Percentiles rank a stretch among this genome's conserved stretches.
Evolutionary conservation across 352 stramenopile species (phyloP).

Genomic region (Labyrinthula sp.): DNA sequence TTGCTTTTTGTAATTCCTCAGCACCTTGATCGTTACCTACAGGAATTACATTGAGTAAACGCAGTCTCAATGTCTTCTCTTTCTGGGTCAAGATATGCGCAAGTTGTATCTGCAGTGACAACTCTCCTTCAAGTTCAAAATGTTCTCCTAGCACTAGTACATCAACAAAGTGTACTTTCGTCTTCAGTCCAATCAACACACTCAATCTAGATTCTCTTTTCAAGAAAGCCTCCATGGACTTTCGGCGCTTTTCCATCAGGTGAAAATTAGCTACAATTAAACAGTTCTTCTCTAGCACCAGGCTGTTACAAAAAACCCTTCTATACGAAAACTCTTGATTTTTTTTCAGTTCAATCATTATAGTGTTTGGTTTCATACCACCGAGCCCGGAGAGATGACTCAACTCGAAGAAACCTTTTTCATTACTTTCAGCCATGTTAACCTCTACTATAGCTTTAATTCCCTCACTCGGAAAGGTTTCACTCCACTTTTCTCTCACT

Average conservation of each 20-base stretch:
- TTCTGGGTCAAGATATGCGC: slow-evolving; percentile 11
- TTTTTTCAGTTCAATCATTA: neutral
- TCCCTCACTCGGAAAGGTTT: slow-evolving; percentile 21
- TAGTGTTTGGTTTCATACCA: slow-evolving; percentile 47
- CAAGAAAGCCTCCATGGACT: neutral
- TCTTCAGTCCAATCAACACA: slow-evolving; percentile 7
- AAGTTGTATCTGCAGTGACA: slow-evolving; percentile 19
- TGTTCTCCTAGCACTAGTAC: slow-evolving; percentile 16
- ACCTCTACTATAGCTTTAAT: slow-evolving; percentile 38
- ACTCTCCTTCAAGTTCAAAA: slow-evolving; percentile 4
- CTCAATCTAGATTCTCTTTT: neutral
- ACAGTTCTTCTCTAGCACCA: neutral
- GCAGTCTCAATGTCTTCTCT: too few relatives aligned
- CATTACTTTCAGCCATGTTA: slow-evolving; percentile 32
- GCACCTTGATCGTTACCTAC: too few relatives aligned
- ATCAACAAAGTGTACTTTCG: slow-evolving; percentile 2
- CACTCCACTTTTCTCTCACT: slow-evolving; percentile 34
- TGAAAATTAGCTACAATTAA: neutral
- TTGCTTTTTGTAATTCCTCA: too few relatives aligned
- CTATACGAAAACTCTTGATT: neutral
- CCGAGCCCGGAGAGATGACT: slow-evolving; percentile 39
- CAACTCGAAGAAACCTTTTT: slow-evolving; percentile 23
- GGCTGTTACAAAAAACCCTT: neutral
- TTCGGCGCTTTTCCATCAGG: neutral
- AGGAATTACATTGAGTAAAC: too few relatives aligned